These are phyloP conservation scores for Monosporascus sp. DNA, from an alignment of 2,329 filamentous ascomycete genomes.

Conservation along the genomic window DNA sequence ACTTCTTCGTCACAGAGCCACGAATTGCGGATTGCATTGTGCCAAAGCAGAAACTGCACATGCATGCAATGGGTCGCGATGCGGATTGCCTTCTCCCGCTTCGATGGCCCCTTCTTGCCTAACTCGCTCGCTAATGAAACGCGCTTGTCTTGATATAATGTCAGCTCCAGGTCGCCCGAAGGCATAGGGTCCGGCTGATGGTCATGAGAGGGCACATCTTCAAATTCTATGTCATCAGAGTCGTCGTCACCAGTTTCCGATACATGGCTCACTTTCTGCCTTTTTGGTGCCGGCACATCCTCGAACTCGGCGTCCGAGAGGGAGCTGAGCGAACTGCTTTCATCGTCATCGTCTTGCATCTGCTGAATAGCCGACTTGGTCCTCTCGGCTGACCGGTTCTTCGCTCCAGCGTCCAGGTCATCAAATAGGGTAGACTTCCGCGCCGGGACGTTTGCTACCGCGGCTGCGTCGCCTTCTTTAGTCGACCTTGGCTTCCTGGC, in stretches of 20 bases:
- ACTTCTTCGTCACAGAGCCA: slow-evolving; percentile 77
- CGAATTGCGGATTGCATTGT: slow-evolving; percentile 79
- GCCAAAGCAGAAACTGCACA: slow-evolving; percentile 81
- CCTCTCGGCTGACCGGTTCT: slow-evolving; percentile 37
- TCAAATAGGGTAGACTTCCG: slow-evolving; percentile 58
- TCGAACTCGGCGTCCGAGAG: slow-evolving; percentile 55
- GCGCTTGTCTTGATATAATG: slow-evolving; percentile 53
- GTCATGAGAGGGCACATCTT: slow-evolving; percentile 44
- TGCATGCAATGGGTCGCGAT: slow-evolving; percentile 81
- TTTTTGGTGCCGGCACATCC: slow-evolving; percentile 37
- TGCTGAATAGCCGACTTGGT: slow-evolving; percentile 37
- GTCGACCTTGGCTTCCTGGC: slow-evolving; percentile 22
- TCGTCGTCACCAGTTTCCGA: slow-evolving; percentile 43
- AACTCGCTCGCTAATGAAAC: slow-evolving; percentile 57
- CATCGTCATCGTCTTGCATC: slow-evolving; percentile 39
- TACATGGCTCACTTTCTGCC: slow-evolving; percentile 30
- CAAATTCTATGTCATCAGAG: slow-evolving; percentile 60
- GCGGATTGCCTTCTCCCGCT: slow-evolving; percentile 74
- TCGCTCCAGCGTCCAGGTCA: slow-evolving; percentile 49
- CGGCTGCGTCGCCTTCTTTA: slow-evolving; percentile 19
- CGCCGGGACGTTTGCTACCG: slow-evolving; percentile 22
- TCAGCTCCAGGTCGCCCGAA: slow-evolving; percentile 68
- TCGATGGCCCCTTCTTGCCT: slow-evolving; percentile 79
- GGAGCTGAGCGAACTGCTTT: slow-evolving; percentile 45
- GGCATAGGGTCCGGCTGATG: slow-evolving; percentile 41